Evolutionary conservation across 202 grass and related monocot species (phyloP).

Genomic region (Dendrocalamus latiflorus): DNA sequence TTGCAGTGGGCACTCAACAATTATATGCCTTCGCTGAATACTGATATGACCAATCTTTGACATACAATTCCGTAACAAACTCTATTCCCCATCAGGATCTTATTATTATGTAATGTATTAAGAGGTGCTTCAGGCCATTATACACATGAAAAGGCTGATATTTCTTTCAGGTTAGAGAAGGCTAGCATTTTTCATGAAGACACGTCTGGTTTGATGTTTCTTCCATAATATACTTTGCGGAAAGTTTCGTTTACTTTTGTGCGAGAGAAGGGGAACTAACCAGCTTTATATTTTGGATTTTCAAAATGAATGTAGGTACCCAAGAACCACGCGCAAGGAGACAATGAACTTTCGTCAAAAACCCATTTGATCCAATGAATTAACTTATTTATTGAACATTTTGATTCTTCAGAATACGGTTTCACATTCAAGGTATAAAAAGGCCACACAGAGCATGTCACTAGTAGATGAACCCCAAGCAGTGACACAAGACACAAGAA

Average conservation of each 20-base stretch:
- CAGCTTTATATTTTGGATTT: neutral
- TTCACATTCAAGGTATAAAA: neutral
- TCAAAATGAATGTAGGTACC: neutral
- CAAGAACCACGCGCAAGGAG: neutral
- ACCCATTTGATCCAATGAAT: neutral
- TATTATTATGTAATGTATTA: conserved; percentile 6
- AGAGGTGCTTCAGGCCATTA: neutral
- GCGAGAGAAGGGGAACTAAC: neutral
- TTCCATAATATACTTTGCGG: neutral
- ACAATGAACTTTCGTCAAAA: neutral
- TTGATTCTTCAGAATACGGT: neutral
- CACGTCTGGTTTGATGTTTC: neutral
- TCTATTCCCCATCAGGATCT: neutral
- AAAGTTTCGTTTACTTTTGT: neutral
- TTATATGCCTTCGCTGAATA: neutral
- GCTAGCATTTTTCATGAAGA: neutral
- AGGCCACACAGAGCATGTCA: neutral
- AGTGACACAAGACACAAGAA: neutral
- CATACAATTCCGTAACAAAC: neutral
- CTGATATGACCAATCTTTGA: neutral
- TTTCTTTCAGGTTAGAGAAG: neutral
- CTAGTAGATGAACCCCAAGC: neutral
- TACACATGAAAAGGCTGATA: too few relatives aligned
- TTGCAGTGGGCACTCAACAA: neutral
- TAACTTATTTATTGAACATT: neutral